Evolutionary conservation across 2,329 filamentous ascomycete species (phyloP).

Genomic region (Claviceps cyperi): DNA sequence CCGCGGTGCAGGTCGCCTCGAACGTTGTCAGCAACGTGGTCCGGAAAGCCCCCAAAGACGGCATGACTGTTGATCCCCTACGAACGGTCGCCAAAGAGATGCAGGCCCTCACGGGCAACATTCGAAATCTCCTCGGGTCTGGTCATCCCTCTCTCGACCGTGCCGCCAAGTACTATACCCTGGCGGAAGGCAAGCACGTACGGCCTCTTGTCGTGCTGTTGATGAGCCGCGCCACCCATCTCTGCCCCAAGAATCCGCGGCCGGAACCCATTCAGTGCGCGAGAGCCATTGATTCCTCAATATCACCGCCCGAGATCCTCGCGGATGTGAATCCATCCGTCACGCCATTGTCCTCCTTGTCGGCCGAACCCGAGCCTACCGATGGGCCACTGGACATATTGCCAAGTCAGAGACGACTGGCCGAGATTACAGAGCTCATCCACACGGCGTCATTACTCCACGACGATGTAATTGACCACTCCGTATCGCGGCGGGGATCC

Average conservation of each 20-base stretch:
- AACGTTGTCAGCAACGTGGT: constrained; percentile 58
- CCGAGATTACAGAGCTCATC: constrained; percentile 94
- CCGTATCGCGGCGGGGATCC: constrained; percentile 65
- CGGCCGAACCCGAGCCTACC: constrained; percentile 20
- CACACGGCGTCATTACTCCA: constrained; percentile 93
- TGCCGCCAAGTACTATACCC: constrained; percentile 95
- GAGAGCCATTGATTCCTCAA: constrained; percentile 35
- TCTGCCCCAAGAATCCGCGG: constrained; percentile 45
- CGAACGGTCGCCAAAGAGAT: constrained; percentile 89
- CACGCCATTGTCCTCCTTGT: constrained; percentile 25
- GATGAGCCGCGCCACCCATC: constrained; percentile 87
- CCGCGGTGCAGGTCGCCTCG: constrained; percentile 55
- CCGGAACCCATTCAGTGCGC: constrained; percentile 25
- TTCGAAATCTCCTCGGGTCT: constrained; percentile 81
- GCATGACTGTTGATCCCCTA: constrained; percentile 72
- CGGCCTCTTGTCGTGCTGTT: constrained; percentile 87
- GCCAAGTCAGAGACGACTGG: constrained; percentile 80
- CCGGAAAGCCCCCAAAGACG: constrained; percentile 44
- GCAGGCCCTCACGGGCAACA: constrained; percentile 89
- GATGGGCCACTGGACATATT: constrained; percentile 53
- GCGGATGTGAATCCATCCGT: constrained; percentile 68
- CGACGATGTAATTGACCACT: constrained; percentile 96
- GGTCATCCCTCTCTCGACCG: constrained; percentile 90
- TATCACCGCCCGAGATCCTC: constrained; percentile 45
- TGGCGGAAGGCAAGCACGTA: constrained; percentile 92